Conservation (phyloP, 495 filamentous ascomycete species). For the Aspergillus bridgeri region DNA sequence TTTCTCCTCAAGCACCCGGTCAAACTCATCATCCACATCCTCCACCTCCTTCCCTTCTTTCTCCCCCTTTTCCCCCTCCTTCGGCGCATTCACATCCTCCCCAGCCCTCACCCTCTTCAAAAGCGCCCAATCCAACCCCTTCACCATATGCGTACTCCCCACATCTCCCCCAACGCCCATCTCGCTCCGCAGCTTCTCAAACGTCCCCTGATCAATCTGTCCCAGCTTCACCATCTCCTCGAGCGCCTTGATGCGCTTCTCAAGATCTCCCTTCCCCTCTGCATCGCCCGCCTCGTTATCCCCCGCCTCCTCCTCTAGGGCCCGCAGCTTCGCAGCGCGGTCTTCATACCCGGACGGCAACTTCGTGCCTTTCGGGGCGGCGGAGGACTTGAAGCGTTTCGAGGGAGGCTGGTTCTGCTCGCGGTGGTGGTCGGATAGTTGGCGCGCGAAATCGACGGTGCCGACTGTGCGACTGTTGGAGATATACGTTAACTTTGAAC, state of each 20-base stretch:
- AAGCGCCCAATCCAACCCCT: slow-evolving; percentile 83
- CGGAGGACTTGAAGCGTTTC: slow-evolving; percentile 73
- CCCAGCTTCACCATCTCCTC: slow-evolving; percentile 80
- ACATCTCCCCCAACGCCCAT: slow-evolving; percentile 79
- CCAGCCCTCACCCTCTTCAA: slow-evolving; percentile 69
- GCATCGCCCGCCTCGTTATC: slow-evolving; percentile 32
- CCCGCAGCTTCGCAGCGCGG: slow-evolving; percentile 61
- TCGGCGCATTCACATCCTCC: slow-evolving; percentile 56
- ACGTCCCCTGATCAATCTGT: slow-evolving; percentile 72
- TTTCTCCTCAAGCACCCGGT: slow-evolving; percentile 61
- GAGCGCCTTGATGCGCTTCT: slow-evolving; percentile 68
- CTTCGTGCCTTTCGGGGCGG: slow-evolving; percentile 79
- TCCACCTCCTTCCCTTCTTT: slow-evolving; percentile 21
- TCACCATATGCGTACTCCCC: slow-evolving; percentile 77
- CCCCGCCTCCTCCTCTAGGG: slow-evolving; percentile 14
- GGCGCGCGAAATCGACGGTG: slow-evolving; percentile 73
- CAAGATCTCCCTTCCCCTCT: slow-evolving; percentile 39
- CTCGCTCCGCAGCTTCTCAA: slow-evolving; percentile 66
- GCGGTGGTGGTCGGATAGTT: slow-evolving; percentile 74
- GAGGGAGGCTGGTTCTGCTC: slow-evolving; percentile 40
- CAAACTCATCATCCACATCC: slow-evolving; percentile 75
- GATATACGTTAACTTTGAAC: too few relatives aligned
- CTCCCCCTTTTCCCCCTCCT: slow-evolving; percentile 17
- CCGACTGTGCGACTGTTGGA: slow-evolving; percentile 70
- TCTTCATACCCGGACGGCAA: slow-evolving; percentile 80